Conservation (phyloP, 352 stramenopile species). For the Globisporangium alternatum region DNA sequence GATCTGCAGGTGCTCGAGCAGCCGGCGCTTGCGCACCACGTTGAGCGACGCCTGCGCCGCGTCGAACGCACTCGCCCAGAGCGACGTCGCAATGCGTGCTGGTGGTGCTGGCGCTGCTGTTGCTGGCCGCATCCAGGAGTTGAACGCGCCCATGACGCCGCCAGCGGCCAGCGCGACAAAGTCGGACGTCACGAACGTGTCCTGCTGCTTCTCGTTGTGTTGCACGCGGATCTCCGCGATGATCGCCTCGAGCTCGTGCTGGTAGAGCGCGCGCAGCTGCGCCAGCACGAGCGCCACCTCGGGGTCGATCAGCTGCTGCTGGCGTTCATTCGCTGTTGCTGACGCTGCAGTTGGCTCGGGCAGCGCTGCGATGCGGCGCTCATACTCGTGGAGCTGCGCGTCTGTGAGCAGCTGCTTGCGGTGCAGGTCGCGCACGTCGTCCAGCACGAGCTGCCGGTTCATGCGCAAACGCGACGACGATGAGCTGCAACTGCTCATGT, state of each 20-base stretch:
- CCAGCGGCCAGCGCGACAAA: constrained; percentile 59
- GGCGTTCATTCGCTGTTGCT: not conserved
- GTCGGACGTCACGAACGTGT: constrained; percentile 48
- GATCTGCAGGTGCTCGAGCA: constrained; percentile 66
- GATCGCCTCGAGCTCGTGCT: constrained; percentile 41
- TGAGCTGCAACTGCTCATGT: constrained; percentile 6
- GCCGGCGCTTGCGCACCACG: constrained; percentile 55
- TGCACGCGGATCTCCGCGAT: constrained; percentile 44
- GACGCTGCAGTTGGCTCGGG: not conserved
- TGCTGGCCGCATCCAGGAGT: constrained; percentile 54
- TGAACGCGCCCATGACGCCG: constrained; percentile 61
- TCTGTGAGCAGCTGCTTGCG: constrained; percentile 27
- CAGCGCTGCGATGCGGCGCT: constrained; percentile 14
- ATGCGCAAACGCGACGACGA: not conserved
- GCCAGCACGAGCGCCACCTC: constrained; percentile 23
- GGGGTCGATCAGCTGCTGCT: constrained; percentile 4
- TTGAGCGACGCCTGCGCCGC: constrained; percentile 73
- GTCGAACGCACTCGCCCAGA: constrained; percentile 76
- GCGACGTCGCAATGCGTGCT: constrained; percentile 19
- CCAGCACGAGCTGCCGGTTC: constrained; percentile 22
- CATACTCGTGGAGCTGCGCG: constrained; percentile 32
- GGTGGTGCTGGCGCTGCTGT: not conserved
- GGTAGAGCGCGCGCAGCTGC: constrained; percentile 31
- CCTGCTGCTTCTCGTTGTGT: constrained; percentile 50
- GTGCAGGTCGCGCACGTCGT: constrained; percentile 37